phyloP scores from a whole-genome alignment of 495 filamentous ascomycete species.

The Neurospora sp. region DNA sequence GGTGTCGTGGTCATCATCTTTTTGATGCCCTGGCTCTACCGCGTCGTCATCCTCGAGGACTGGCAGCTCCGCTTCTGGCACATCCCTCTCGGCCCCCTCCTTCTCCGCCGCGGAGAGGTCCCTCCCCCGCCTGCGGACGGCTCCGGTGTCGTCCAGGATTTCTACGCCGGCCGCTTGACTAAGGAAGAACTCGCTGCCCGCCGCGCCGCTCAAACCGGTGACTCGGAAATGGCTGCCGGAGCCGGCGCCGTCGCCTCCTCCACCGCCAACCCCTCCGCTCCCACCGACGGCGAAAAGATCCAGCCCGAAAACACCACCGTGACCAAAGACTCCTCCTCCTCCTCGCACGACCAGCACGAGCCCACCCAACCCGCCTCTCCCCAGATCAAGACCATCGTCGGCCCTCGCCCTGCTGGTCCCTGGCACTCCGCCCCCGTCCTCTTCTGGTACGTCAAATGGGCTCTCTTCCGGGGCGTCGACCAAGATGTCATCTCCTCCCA shows the following conservation, averaged over 20 bases:
- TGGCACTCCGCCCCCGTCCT: slow-evolving; percentile 33
- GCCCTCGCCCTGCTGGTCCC: slow-evolving; percentile 23
- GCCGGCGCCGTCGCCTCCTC: not conserved
- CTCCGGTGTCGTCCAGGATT: slow-evolving; percentile 36
- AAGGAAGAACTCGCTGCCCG: slow-evolving; percentile 36
- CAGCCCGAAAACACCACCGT: not conserved
- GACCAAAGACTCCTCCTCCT: not conserved
- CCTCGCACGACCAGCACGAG: not conserved
- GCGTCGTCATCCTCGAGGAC: slow-evolving; percentile 47
- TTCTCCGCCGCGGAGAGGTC: slow-evolving; percentile 40
- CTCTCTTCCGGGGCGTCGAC: slow-evolving; percentile 49
- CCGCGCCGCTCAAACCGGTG: slow-evolving; percentile 16
- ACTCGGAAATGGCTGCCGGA: not conserved
- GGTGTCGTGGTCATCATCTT: slow-evolving; percentile 25
- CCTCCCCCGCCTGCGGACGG: slow-evolving; percentile 31
- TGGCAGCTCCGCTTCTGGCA: slow-evolving; percentile 48
- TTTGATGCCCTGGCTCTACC: slow-evolving; percentile 54
- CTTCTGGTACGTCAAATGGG: slow-evolving; percentile 34
- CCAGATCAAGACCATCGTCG: slow-evolving; percentile 17
- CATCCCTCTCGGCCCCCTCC: slow-evolving; percentile 45
- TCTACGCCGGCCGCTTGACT: slow-evolving; percentile 42
- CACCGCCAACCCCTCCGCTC: not conserved
- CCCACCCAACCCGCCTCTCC: not conserved
- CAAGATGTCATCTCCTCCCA: slow-evolving; percentile 45
- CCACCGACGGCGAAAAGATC: not conserved